Evolutionary conservation across 306 rosid genomes (phyloP).

Genomic region (Quercus suber): DNA sequence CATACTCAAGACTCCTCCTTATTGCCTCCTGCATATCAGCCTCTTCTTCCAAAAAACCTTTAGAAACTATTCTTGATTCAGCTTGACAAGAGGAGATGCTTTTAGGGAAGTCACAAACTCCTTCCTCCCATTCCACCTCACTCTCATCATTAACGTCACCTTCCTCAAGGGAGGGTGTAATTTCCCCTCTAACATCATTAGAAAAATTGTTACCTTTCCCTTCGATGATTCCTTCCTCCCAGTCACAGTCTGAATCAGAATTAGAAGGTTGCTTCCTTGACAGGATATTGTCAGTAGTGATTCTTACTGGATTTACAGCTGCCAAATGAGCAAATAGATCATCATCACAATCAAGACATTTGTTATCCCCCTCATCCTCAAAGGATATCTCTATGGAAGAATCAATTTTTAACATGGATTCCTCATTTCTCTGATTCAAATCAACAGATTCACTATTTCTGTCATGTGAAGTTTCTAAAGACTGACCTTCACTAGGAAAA

Average conservation of each 20-base stretch:
- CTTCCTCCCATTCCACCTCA: constrained; percentile 91
- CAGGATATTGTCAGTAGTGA: constrained; percentile 31
- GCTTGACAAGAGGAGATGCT: constrained; percentile 25
- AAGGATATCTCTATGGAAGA: constrained; percentile 67
- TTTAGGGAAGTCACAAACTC: constrained; percentile 44
- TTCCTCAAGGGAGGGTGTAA: constrained; percentile 18
- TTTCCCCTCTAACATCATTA: constrained; percentile 27
- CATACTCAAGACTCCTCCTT: constrained; percentile 73
- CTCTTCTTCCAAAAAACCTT: constrained; percentile 73
- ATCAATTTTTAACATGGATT: constrained; percentile 28
- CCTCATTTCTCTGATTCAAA: constrained; percentile 35
- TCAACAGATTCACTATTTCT: constrained; percentile 32
- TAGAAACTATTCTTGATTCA: constrained; percentile 45
- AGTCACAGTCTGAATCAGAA: constrained; percentile 56
- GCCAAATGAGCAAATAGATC: constrained; percentile 73
- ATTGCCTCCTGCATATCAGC: constrained; percentile 84
- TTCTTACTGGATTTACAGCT: constrained; percentile 44
- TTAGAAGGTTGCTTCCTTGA: constrained; percentile 31
- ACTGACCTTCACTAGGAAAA: constrained; percentile 33
- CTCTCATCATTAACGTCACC: constrained; percentile 43
- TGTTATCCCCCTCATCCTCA: constrained; percentile 41
- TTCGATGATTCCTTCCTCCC: constrained; percentile 68
- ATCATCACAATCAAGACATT: constrained; percentile 52
- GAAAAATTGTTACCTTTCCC: constrained; percentile 26
- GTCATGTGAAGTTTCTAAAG: constrained; percentile 25